Evolutionary conservation across 2,329 filamentous ascomycete genomes (phyloP).

Genomic region (Didymellaceae sp.): DNA sequence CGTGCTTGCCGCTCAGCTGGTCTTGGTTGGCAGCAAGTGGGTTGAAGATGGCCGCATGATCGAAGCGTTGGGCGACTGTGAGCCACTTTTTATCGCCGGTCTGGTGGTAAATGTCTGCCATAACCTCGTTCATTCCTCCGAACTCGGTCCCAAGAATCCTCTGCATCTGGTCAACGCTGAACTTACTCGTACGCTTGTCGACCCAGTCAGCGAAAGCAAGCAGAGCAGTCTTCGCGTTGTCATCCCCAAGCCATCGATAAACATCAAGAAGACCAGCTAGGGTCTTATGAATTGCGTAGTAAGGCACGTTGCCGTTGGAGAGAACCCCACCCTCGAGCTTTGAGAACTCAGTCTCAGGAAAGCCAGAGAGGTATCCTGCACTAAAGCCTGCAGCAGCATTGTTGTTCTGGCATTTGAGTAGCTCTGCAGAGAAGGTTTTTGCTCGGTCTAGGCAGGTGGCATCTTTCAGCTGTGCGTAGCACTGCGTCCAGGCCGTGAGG

Average conservation of each 20-base stretch:
- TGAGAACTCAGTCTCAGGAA: background rate
- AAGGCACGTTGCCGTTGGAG: background rate
- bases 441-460: background rate
- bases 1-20: background rate
- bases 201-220: slow-evolving; percentile 1
- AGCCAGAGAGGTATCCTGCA: background rate
- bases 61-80: background rate
- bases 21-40: background rate
- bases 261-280: background rate
- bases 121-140: slow-evolving; percentile 3
- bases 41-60: background rate
- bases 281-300: slow-evolving; percentile 4
- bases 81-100: background rate
- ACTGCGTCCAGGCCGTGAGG: background rate
- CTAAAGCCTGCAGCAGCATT: slow-evolving; percentile 3
- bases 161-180: background rate
- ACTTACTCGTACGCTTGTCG: background rate
- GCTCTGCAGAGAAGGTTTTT: background rate
- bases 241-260: slow-evolving; percentile 1
- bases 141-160: background rate
- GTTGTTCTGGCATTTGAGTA: slow-evolving; percentile 4
- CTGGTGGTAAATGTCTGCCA: slow-evolving; percentile 3
- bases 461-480: slow-evolving; percentile 3
- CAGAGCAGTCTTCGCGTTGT: background rate
- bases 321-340: slow-evolving; percentile 1